These are phyloP conservation scores for Heterococcus sp. DNA, from an alignment of 108 stramenopile genomes.

Conservation along the genomic window DNA sequence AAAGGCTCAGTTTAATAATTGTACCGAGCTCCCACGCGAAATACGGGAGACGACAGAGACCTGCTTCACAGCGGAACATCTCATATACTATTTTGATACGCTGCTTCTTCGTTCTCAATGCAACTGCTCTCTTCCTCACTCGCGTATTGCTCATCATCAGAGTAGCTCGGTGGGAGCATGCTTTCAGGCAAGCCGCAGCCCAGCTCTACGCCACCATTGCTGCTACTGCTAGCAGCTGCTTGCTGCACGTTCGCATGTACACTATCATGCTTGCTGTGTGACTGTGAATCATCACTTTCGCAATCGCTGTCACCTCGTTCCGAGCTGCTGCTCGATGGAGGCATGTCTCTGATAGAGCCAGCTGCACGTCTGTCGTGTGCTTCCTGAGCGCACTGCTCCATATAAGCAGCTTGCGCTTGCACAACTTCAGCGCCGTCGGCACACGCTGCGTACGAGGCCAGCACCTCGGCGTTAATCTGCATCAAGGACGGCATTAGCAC, in stretches of 20 bases:
- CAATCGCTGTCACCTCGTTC: background rate
- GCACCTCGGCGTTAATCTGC: conserved; percentile 19
- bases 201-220: background rate
- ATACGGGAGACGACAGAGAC: no score
- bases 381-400: conserved; percentile 23
- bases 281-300: conserved; percentile 3
- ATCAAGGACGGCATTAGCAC: background rate
- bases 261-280: conserved; percentile 2
- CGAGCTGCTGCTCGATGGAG: conserved; percentile 11
- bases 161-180: conserved; percentile 36
- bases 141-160: conserved; percentile 15
- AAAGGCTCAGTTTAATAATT: no score
- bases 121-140: background rate
- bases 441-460: conserved; percentile 36
- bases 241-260: background rate
- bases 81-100: no score
- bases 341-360: conserved; percentile 28
- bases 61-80: no score
- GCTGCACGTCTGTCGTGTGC: conserved; percentile 6
- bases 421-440: conserved; percentile 29
- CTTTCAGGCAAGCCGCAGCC: conserved; percentile 8
- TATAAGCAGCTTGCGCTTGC: conserved; percentile 17
- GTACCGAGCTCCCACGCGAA: no score
- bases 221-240: no score
- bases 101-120: no score